These are phyloP conservation scores for Rutidosis leptorrhynchoides DNA, from an alignment of 129 eudicot genomes.

Conservation along the genomic window DNA sequence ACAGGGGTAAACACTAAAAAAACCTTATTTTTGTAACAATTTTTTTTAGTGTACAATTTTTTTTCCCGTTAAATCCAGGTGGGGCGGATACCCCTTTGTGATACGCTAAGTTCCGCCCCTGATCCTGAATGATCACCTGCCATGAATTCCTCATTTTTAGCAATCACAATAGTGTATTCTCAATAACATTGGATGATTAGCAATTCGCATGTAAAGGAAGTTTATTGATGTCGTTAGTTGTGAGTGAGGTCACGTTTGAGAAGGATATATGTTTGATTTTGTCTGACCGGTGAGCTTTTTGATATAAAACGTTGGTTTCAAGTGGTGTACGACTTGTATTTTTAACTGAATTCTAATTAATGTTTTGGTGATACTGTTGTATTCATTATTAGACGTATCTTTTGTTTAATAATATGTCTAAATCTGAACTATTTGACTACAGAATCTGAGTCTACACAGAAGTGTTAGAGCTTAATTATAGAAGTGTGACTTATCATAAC, in stretches of 20 bases:
- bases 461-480: constrained; percentile 18
- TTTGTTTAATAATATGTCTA: constrained; percentile 20
- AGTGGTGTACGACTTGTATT: not conserved
- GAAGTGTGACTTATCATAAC: constrained; percentile 11
- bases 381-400: not conserved
- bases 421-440: constrained; percentile 19
- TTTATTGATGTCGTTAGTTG: not conserved
- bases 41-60: no score
- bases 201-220: not conserved
- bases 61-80: no score
- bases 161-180: not conserved
- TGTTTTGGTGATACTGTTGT: constrained; percentile 6
- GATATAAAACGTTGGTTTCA: constrained; percentile 2
- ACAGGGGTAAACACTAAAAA: no score
- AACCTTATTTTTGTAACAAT: no score
- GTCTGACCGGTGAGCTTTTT: not conserved
- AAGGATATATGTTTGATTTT: not conserved
- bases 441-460: constrained; percentile 10
- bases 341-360: not conserved
- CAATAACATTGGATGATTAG: not conserved
- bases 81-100: no score
- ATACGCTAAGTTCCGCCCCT: constrained; percentile 9
- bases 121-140: constrained; percentile 3
- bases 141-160: constrained; percentile 8
- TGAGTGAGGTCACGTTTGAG: not conserved